Evolutionary conservation across 352 stramenopile genomes (phyloP), one percentile per base, ranked within the genome.

Genomic region (Phytophthora pini): DNA sequence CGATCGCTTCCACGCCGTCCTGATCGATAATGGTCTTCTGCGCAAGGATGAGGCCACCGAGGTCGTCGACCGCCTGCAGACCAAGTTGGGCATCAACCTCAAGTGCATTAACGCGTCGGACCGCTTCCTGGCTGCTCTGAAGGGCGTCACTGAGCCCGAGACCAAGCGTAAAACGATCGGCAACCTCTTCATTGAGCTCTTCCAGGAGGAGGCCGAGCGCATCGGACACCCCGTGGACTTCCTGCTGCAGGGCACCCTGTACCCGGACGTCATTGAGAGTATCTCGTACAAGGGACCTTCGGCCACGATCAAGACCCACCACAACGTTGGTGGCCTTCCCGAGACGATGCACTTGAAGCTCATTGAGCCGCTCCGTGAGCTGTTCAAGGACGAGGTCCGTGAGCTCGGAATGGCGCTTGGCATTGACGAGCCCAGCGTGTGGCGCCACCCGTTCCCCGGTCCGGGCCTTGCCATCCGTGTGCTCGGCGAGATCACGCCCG

Each of bases 291-390:
- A 99, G 81, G 89, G 97, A 24, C 97, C 97, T 9, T 98, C 88
- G 22, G 97, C 97, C 22, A 99, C 97, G 34, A 99, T 99, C 79
- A 99, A 99, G 87, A 99, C 97, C 36, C 98, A 99, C 79, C 98
- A 99, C 88, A 99, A 99, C 82, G 98, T 99, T 22, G 97, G 97
- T 47, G 97, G 97, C 8, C 85, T 99, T 26, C 97, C 97, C 1
- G 97, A 97, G 43, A 97, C 89, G 57, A 99, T 99, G 97, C 93
- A 99, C 69, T 80, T 99, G 53, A 99, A 99, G 79, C 79, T 99
- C 31, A 99, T 99, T 68, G 98, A 99, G 80, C 98, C 98, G 10
- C 86, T 99, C 31, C 85, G 97, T 38, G 97, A 99, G 78, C 82
- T 99, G 12, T 99, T 99, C 86, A 99, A 99, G 87, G 97, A 99